Percentiles rank a stretch among this genome's conserved stretches.
phyloP scores from a whole-genome alignment of 441 rosid species.

The Gossypium gossypioides region DNA sequence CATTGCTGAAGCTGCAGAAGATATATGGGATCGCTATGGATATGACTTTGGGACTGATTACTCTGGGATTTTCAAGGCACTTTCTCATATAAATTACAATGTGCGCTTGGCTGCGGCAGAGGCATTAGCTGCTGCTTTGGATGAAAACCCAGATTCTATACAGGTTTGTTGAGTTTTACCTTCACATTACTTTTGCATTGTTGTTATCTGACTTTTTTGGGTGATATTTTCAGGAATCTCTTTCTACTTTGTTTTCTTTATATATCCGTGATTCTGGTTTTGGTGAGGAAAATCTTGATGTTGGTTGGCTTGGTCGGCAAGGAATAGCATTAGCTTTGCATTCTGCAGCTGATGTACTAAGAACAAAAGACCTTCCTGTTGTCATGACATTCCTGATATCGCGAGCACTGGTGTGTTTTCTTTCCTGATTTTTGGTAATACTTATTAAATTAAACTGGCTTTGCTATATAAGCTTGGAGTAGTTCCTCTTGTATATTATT shows the following conservation, averaged over 20 bases:
- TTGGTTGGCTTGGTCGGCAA: conserved; percentile 93
- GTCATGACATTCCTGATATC: conserved; percentile 96
- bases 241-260: conserved; percentile 82
- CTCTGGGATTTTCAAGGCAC: conserved; percentile 76
- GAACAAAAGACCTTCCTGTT: conserved; percentile 94
- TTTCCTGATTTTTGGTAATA: conserved; percentile 14
- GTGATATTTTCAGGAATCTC: conserved; percentile 59
- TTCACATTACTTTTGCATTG: conserved; percentile 12
- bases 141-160: conserved; percentile 77
- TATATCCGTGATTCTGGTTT: conserved; percentile 65
- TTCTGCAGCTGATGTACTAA: conserved; percentile 87
- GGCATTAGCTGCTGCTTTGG: conserved; percentile 96
- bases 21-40: conserved; percentile 95
- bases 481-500: background rate
- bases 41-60: conserved; percentile 80
- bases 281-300: conserved; percentile 55
- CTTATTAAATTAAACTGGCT: background rate
- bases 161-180: conserved; percentile 37
- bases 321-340: conserved; percentile 86
- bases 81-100: conserved; percentile 65
- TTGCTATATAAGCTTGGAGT: background rate
- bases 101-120: conserved; percentile 91
- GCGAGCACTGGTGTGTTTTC: conserved; percentile 72
- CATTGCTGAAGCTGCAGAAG: conserved; percentile 89
- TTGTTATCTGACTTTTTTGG: conserved; percentile 19